Evolutionary conservation across 2,329 filamentous ascomycete genomes (phyloP).

Genomic region (Talaromyces pinophilus): DNA sequence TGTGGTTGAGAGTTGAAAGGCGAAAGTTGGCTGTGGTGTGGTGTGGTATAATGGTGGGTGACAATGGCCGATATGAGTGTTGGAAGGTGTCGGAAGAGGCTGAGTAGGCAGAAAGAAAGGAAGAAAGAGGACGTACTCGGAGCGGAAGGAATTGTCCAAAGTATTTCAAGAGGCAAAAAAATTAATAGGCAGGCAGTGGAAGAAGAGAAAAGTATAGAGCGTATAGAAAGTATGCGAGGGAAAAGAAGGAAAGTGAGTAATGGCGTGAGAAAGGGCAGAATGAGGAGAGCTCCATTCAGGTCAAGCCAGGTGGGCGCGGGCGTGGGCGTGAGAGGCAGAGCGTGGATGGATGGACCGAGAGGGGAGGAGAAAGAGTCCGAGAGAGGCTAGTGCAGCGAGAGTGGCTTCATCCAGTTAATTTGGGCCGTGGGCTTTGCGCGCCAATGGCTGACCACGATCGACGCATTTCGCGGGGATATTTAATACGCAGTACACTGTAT

Average conservation of each 20-base stretch:
- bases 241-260: constrained; percentile 27
- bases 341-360: constrained; percentile 8
- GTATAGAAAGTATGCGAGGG: constrained; percentile 24
- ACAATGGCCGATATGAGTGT: constrained; percentile 4
- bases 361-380: constrained; percentile 9
- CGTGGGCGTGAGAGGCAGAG: constrained; percentile 13
- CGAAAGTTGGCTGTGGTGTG: background rate
- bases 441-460: constrained; percentile 17
- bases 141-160: constrained; percentile 18
- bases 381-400: constrained; percentile 17
- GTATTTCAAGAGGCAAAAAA: constrained; percentile 13
- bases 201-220: constrained; percentile 21
- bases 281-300: constrained; percentile 22
- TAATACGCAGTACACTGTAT: background rate
- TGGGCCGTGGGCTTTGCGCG: constrained; percentile 7
- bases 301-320: constrained; percentile 10
- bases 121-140: background rate
- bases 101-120: background rate
- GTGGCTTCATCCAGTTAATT: constrained; percentile 8
- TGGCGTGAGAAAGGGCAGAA: constrained; percentile 26
- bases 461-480: constrained; percentile 22
- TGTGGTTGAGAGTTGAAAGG: background rate
- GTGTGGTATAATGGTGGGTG: constrained; percentile 6
- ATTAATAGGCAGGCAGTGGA: background rate
- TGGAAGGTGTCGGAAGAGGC: background rate